Percentiles rank a stretch among this genome's conserved stretches.
phyloP scores from a whole-genome alignment of 148 eudicot species.

The Rhododendron williamsianum region DNA sequence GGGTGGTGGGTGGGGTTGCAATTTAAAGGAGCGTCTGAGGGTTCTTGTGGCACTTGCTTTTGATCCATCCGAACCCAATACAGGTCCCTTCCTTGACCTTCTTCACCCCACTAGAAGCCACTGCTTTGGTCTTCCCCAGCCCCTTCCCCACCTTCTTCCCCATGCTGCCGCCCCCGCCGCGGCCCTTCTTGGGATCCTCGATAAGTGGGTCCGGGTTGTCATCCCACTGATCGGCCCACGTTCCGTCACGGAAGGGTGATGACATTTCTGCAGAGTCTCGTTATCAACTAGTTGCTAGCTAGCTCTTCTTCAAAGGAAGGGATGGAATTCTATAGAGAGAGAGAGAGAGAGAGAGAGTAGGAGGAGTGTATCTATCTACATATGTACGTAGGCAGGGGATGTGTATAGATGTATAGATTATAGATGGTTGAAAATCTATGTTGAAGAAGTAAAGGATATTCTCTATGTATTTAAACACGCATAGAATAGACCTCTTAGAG shows the following conservation, averaged over 20 bases:
- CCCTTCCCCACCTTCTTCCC: constrained; percentile 69
- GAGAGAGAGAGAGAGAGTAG: background rate
- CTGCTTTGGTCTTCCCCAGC: constrained; percentile 61
- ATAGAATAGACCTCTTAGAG: too few relatives aligned
- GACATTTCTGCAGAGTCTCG: background rate
- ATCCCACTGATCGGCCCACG: constrained; percentile 91
- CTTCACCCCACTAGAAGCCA: constrained; percentile 59
- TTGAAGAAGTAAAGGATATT: background rate
- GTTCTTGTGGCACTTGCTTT: constrained; percentile 59
- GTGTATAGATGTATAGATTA: background rate
- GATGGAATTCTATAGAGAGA: background rate
- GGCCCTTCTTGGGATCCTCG: constrained; percentile 8
- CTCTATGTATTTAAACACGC: background rate
- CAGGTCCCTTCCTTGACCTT: constrained; percentile 74
- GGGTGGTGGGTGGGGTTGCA: too few relatives aligned
- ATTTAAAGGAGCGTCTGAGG: constrained; percentile 26
- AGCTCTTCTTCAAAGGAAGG: background rate
- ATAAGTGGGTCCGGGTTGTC: constrained; percentile 18
- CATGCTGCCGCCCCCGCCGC: constrained; percentile 12
- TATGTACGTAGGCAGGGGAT: background rate
- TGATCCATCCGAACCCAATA: constrained; percentile 61
- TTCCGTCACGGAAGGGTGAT: background rate
- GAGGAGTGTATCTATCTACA: background rate
- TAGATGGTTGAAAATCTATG: background rate
- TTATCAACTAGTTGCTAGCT: background rate